phyloP scores from a whole-genome alignment of 495 filamentous ascomycete genomes.

The Neurospora cerealis region DNA sequence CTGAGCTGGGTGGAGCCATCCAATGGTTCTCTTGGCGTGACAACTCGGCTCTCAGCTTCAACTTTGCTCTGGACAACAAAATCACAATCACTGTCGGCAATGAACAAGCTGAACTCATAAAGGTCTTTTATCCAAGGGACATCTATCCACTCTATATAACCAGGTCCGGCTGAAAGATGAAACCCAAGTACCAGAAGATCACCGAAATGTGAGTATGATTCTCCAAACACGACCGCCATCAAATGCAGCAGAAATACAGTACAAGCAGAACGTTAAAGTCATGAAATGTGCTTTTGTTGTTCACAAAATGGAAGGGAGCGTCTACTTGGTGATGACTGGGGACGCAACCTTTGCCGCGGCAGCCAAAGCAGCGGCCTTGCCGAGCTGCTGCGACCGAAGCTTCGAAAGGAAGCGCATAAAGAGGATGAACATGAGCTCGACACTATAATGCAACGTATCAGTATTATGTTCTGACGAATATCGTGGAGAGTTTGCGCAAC shows the following conservation, averaged over 20 bases:
- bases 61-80: neutral
- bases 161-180: neutral
- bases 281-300: neutral
- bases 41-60: neutral
- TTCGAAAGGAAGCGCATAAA: slow-evolving; percentile 73
- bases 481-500: slow-evolving; percentile 12
- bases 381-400: slow-evolving; percentile 59
- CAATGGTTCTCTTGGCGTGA: neutral
- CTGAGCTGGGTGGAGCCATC: neutral
- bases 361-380: slow-evolving; percentile 51
- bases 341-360: slow-evolving; percentile 38
- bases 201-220: neutral
- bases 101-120: neutral
- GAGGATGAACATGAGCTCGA: slow-evolving; percentile 83
- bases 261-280: too few relatives aligned
- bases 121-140: neutral
- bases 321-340: slow-evolving; percentile 37
- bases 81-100: neutral
- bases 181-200: neutral
- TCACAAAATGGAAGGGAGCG: neutral
- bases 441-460: slow-evolving; percentile 39
- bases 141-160: neutral
- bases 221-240: neutral
- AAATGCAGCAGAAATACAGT: slow-evolving; percentile 2
- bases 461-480: neutral